Conservation (phyloP, 140 eudicot species). For the Senecio squalidus region DNA sequence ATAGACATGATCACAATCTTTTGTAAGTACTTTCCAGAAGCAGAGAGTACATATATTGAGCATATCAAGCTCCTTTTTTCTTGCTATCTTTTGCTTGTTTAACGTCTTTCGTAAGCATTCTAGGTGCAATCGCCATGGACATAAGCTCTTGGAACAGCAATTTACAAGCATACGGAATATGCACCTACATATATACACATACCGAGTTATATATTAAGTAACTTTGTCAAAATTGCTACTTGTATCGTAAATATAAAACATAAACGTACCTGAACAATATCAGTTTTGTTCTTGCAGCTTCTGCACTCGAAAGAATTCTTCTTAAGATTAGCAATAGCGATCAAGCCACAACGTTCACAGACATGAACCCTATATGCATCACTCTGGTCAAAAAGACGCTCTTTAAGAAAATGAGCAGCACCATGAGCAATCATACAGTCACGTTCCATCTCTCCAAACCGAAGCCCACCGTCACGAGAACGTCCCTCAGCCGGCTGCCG, state of each 20-base stretch:
- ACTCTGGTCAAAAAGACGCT: slow-evolving; percentile 87
- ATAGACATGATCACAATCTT: slow-evolving; percentile 1
- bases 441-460: slow-evolving; percentile 98
- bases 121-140: slow-evolving; percentile 99
- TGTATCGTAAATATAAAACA: no score
- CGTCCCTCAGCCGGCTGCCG: slow-evolving; percentile 99
- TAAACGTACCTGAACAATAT: slow-evolving; percentile 73
- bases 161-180: slow-evolving; percentile 93
- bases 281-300: slow-evolving; percentile 93
- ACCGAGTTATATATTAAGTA: neutral
- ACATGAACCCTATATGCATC: slow-evolving; percentile 94
- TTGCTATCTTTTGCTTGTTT: slow-evolving; percentile 63
- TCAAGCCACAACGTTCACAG: slow-evolving; percentile 85
- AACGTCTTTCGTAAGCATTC: slow-evolving; percentile 89
- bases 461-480: slow-evolving; percentile 96
- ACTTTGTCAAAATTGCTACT: no score
- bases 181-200: slow-evolving; percentile 42
- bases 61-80: slow-evolving; percentile 55
- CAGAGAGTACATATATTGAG: neutral
- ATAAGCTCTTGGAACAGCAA: slow-evolving; percentile 93
- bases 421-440: slow-evolving; percentile 99
- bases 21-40: slow-evolving; percentile 1
- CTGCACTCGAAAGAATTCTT: slow-evolving; percentile 93
- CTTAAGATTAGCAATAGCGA: slow-evolving; percentile 79
- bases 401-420: slow-evolving; percentile 96